Evolutionary conservation across 805 yeast species (phyloP), one percentile per base, ranked within the genome.

Genomic region (Groenewaldozyma salmanticensis): DNA sequence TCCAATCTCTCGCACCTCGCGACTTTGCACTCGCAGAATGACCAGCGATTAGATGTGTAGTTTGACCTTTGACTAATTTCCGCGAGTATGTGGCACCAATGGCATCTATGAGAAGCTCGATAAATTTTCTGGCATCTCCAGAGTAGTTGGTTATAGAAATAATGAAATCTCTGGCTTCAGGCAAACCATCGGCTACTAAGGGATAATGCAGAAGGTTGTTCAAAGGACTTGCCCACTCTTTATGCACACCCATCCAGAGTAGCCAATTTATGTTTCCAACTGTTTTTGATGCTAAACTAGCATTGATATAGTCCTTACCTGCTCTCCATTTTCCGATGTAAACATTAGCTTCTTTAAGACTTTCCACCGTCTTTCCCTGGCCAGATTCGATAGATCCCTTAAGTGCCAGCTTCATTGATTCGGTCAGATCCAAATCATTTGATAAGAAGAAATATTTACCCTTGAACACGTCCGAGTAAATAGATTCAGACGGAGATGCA

Each of bases 201-300:
- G 97, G 97, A 52, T 77, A 76, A 52, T 82, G 87, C 4, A 86
- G 67, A 15, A 88, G 58, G 47, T 72, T 72, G 1, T 55, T 52
- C 5, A 52, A 51, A 0, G 95, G 90, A 2, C 70, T 54, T 1
- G 69, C 64, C 75, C 81, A 81, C 32, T 62, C 57, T 17, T 69
- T 62, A 42, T 72, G 67, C 21, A 74, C 68, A 40, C 81, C 58
- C 70, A 84, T 70, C 62, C 76, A 71, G 52, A 77, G 81, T 1
- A 90, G 56, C 96, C 96, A 88, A 31, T 70, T 67, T 15, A 84
- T 52, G 51, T 78, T 84, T 0, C 90, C 95, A 4, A 78, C 72
- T 5, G 64, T 55, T 22, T 70, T 39, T 1, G 64, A 58, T 5
- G 59, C 53, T 22, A 59, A 53, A 33, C 68, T 59, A 1, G 85